Conservation (phyloP, 148 eudicot species). For the Chenopodium suecicum region DNA sequence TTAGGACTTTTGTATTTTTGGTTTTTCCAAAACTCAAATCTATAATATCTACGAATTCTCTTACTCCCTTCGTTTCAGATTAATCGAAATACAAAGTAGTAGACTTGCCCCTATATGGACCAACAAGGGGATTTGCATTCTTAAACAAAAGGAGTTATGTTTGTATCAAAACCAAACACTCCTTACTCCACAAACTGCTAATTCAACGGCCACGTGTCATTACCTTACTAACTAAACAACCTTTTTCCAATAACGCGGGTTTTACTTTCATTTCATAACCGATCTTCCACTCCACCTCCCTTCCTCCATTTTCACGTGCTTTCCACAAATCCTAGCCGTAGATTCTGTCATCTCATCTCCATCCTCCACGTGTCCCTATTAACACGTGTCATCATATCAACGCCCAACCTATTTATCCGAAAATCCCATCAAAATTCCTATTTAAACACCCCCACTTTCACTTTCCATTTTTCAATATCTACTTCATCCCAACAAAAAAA, state of each 20-base stretch:
- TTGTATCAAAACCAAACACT: not conserved
- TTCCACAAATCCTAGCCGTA: not conserved
- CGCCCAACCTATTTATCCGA: not conserved
- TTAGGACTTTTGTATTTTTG: no score
- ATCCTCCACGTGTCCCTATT: not conserved
- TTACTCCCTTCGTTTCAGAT: no score
- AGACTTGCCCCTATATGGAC: no score
- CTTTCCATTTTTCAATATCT: not conserved
- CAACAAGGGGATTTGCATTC: no score
- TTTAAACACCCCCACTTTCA: not conserved
- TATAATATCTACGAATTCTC: no score
- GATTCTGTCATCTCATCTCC: not conserved
- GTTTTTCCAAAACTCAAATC: no score
- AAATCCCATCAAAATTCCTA: not conserved
- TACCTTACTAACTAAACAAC: not conserved
- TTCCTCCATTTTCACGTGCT: not conserved
- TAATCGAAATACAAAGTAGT: no score
- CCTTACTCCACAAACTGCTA: not conserved
- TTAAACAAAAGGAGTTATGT: no score
- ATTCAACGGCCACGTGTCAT: not conserved
- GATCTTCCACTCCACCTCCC: not conserved
- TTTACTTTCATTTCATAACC: not conserved
- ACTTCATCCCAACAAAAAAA: no score
- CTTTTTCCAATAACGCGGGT: not conserved
- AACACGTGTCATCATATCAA: not conserved